A percentile compares a stretch with the other conserved stretches of the same genome.
Conservation (phyloP, 495 filamentous ascomycete genomes). For the Chaetomium fimeti region DNA sequence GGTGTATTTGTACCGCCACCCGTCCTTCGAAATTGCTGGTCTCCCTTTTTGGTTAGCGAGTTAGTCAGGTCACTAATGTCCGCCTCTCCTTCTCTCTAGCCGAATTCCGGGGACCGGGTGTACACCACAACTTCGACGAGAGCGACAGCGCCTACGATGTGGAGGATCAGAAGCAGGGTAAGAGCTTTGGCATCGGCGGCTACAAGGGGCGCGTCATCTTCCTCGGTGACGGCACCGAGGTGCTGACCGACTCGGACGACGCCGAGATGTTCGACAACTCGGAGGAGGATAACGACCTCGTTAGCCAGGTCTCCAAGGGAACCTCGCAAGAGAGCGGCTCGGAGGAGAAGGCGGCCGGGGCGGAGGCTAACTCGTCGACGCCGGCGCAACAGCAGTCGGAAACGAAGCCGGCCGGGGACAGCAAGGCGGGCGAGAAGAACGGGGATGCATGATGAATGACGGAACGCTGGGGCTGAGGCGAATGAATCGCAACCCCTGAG, state of each 20-base stretch:
- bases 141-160: constrained; percentile 89
- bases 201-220: constrained; percentile 83
- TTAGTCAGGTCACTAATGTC: constrained; percentile 32
- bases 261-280: constrained; percentile 88
- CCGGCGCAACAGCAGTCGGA: constrained; percentile 5
- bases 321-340: constrained; percentile 22
- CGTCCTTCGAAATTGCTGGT: not conserved
- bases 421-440: constrained; percentile 8
- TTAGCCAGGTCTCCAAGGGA: constrained; percentile 52
- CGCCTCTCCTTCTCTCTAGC: constrained; percentile 53
- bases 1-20: not conserved
- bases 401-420: constrained; percentile 3
- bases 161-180: constrained; percentile 60
- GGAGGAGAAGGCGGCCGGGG: constrained; percentile 10
- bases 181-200: constrained; percentile 56
- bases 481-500: not conserved
- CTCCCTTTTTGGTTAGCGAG: not conserved
- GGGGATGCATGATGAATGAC: constrained; percentile 13
- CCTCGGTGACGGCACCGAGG: constrained; percentile 89
- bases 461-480: not conserved
- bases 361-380: constrained; percentile 3
- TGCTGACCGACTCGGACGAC: constrained; percentile 80
- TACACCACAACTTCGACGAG: constrained; percentile 88
- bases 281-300: constrained; percentile 77
- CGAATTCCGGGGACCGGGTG: constrained; percentile 91